A percentile compares a stretch with the other conserved stretches of the same genome.
Conservation (phyloP, 768 basidiomycete species). For the Scleroderma bovista region DNA sequence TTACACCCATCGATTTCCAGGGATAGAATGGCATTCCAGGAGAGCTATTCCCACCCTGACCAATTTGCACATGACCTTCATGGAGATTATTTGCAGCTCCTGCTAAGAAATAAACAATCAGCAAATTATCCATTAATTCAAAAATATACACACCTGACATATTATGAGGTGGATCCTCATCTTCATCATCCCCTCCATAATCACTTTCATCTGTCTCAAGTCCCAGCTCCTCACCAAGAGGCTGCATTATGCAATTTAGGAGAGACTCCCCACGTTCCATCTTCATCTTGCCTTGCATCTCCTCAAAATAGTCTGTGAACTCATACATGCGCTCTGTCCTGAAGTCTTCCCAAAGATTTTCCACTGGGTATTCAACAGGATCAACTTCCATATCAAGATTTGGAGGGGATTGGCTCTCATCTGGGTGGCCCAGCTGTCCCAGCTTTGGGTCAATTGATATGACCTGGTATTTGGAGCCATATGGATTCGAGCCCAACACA, state of each 20-base stretch:
- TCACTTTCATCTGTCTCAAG: background rate
- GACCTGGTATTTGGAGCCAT: no score
- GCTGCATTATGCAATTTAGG: constrained; percentile 1
- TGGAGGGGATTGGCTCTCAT: no score
- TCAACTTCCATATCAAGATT: background rate
- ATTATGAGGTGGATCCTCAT: background rate
- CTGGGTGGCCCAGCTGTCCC: no score
- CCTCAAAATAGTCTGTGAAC: constrained; percentile 10
- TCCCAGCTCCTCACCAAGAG: constrained; percentile 6
- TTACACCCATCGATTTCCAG: background rate
- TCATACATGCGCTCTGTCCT: no score
- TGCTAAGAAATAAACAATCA: background rate
- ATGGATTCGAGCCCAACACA: background rate
- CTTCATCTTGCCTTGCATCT: constrained; percentile 4
- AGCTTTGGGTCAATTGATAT: no score
- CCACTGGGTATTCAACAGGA: background rate
- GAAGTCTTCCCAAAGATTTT: constrained; percentile 7
- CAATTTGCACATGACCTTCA: no score
- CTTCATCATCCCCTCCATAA: background rate
- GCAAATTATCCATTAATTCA: background rate
- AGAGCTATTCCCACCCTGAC: no score
- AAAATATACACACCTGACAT: background rate
- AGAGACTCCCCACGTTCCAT: constrained; percentile 1
- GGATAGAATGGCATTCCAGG: constrained; percentile 4
- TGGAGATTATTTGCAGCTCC: background rate